A percentile compares a stretch with the other conserved stretches of the same genome.
Evolutionary conservation across 441 rosid species (phyloP).

Genomic region (Erodium texanum): DNA sequence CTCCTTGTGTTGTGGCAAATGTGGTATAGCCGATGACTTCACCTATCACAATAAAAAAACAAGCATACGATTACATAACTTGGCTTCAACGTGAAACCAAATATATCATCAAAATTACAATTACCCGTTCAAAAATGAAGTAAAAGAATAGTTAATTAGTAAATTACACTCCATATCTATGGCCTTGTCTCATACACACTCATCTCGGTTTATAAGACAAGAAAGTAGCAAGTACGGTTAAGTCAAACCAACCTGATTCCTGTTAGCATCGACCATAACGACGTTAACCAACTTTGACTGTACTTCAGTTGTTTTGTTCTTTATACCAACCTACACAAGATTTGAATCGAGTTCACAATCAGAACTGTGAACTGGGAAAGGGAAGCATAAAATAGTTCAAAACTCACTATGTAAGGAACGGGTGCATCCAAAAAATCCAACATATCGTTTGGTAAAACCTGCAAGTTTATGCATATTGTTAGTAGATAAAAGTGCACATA

Average conservation of each 20-base stretch:
- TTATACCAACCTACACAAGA: slow-evolving; percentile 67
- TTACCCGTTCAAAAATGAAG: no score
- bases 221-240: not conserved
- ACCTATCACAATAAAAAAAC: slow-evolving; percentile 5
- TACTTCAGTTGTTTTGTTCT: slow-evolving; percentile 81
- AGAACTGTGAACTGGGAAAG: no score
- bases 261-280: slow-evolving; percentile 64
- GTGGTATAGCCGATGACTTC: slow-evolving; percentile 67
- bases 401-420: slow-evolving; percentile 70
- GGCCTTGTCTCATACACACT: no score
- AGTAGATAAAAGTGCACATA: slow-evolving; percentile 10
- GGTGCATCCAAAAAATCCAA: slow-evolving; percentile 74
- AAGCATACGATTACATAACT: no score
- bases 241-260: slow-evolving; percentile 65
- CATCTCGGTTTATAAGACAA: no score
- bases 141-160: no score
- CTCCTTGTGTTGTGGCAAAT: slow-evolving; percentile 72
- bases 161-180: no score
- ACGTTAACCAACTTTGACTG: slow-evolving; percentile 66
- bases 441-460: slow-evolving; percentile 78
- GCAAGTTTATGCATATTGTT: slow-evolving; percentile 23
- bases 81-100: slow-evolving; percentile 18
- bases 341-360: no score
- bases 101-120: not conserved
- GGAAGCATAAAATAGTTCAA: not conserved